Base-by-base conservation (phyloP, 1,284 basidiomycete genomes). In the Cryptococcus sp. region DNA sequence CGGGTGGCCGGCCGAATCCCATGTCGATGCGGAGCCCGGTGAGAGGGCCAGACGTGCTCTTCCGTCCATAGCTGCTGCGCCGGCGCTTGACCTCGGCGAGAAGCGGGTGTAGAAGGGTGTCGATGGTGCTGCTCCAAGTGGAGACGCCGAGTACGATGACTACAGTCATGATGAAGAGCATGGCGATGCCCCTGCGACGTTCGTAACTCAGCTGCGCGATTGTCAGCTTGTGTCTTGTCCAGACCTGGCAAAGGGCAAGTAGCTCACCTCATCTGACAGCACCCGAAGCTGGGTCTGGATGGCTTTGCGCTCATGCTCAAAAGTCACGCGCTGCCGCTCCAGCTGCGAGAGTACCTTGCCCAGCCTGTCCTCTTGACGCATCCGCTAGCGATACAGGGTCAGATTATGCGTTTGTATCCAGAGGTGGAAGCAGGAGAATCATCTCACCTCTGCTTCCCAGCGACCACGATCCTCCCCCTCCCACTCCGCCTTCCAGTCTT, bases 321-420 rank as follows among this genome's bases (percentile, higher is more conserved):
- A 49, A 2, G 66, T 50, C 1, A 64, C 18, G 1, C 69, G 63
- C 53, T 75, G 68, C 28, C 67, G 63, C 55, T 79, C 77, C 37
- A 76, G 51, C 42, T 73, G 71, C 0, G 66, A 63, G 2, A 70
- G 37, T 13, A 76, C 56, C 4, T 55, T 58, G 1, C 69, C 68
- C 5, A 78, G 61, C 8, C 72, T 60, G 50, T 75, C 72, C 45
- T 77, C 74, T 46, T 72, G 70, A 39, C 70, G 54, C 61, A 71
- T 68, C 1, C 72, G 63, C 72, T 74, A 44, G 4, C 16, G 6
- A 35, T 16, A n/a, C 11, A 21, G 6, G 9, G 33, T 48, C 54
- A 57, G 50, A 21, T 16, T 15, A 44, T 15, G 24, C n/a, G 13
- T 15, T 13, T 18, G 43, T 11, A 49, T 9, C 50, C 6, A 16